Evolutionary conservation across 2,329 filamentous ascomycete genomes (phyloP).

Genomic region (Zymoseptoria crescenta): DNA sequence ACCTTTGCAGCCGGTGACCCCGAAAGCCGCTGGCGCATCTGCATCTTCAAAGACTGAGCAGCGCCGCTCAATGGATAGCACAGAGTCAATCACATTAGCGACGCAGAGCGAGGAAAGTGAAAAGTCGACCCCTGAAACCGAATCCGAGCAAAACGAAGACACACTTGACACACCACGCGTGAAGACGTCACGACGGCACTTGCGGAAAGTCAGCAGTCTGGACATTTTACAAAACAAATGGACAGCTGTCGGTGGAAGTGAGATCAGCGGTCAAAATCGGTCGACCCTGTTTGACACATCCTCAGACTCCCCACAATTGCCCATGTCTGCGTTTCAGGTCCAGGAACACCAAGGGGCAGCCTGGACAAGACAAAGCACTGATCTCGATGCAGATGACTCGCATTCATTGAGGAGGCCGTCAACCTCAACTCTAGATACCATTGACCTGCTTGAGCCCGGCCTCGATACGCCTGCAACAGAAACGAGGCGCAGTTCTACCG

Average conservation of each 20-base stretch:
- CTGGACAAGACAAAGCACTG: slow-evolving; percentile 10
- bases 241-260: slow-evolving; percentile 7
- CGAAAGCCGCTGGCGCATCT: slow-evolving; percentile 6
- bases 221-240: slow-evolving; percentile 28
- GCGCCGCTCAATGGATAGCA: slow-evolving; percentile 22
- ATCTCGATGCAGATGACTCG: slow-evolving; percentile 1
- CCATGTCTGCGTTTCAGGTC: slow-evolving; percentile 17
- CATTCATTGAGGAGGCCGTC: slow-evolving; percentile 6
- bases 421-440: slow-evolving; percentile 12
- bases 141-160: slow-evolving; percentile 23
- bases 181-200: slow-evolving; percentile 18
- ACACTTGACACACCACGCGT: slow-evolving; percentile 26
- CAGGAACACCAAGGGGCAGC: slow-evolving; percentile 7
- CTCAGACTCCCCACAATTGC: slow-evolving; percentile 8
- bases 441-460: slow-evolving; percentile 14
- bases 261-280: slow-evolving; percentile 15
- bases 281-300: slow-evolving; percentile 25
- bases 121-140: slow-evolving; percentile 6
- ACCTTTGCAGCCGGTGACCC: slow-evolving; percentile 11
- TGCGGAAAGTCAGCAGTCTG: slow-evolving; percentile 26
- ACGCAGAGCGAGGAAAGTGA: slow-evolving; percentile 26
- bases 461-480: slow-evolving; percentile 3
- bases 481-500: slow-evolving; percentile 4
- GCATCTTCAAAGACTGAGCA: slow-evolving; percentile 11
- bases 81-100: slow-evolving; percentile 26